Percentiles rank a stretch among this genome's conserved stretches.
phyloP scores from a whole-genome alignment of 2,329 filamentous ascomycete species.

The Ophiosphaerella herpotricha region DNA sequence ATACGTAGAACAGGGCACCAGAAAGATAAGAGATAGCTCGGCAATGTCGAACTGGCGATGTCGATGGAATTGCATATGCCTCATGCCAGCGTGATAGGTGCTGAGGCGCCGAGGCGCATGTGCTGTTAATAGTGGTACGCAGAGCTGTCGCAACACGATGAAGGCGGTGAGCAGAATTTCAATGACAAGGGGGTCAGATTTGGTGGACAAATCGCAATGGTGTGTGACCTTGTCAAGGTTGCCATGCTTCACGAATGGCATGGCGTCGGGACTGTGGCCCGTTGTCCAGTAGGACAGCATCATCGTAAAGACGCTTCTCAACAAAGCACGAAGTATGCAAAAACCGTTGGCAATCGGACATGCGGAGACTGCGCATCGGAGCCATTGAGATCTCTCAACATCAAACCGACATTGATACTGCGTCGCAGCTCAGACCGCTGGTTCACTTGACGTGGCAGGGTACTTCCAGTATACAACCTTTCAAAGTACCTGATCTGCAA shows the following conservation, averaged over 20 bases:
- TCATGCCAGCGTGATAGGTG: background rate
- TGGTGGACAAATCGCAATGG: background rate
- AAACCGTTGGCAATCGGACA: background rate
- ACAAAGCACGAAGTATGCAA: background rate
- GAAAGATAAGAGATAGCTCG: constrained; percentile 5
- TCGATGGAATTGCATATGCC: constrained; percentile 1
- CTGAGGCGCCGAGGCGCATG: background rate
- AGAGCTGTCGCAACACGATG: background rate
- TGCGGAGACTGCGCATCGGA: background rate
- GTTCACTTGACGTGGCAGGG: constrained; percentile 17
- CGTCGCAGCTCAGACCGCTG: constrained; percentile 15
- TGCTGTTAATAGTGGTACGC: background rate
- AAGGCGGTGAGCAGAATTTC: background rate
- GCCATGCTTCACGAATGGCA: background rate
- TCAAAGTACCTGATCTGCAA: constrained; percentile 19
- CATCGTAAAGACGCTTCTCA: background rate
- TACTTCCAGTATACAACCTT: constrained; percentile 9
- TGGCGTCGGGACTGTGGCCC: too few relatives aligned
- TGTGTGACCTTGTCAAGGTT: background rate
- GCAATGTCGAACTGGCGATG: constrained; percentile 1
- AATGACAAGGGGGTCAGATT: constrained; percentile 2
- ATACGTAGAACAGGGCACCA: background rate
- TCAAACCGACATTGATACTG: background rate
- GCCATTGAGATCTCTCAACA: constrained; percentile 1
- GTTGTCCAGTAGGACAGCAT: too few relatives aligned